These are phyloP conservation scores for Plantago elongata DNA, from an alignment of 257 asterid species.

Conservation along the genomic window DNA sequence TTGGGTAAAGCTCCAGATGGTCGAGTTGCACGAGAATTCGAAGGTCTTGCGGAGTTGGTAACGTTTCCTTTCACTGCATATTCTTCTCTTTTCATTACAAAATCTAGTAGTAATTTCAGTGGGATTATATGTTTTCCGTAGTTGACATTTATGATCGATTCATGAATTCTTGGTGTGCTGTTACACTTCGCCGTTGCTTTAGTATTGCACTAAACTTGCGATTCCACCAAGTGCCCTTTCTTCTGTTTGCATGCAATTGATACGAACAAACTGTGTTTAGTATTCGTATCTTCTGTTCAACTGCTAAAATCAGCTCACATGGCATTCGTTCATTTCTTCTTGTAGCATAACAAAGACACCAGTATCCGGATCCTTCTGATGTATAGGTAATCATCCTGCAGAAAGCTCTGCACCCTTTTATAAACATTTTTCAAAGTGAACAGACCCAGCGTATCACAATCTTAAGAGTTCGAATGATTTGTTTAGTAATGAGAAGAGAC, in stretches of 20 bases:
- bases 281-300: not conserved
- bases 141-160: not conserved
- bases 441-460: no score
- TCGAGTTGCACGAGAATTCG: slow-evolving; percentile 71
- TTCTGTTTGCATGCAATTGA: not conserved
- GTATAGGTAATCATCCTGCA: slow-evolving; percentile 50
- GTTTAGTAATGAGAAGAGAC: no score
- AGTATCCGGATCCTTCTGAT: slow-evolving; percentile 73
- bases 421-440: not conserved
- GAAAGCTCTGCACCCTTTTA: slow-evolving; percentile 4
- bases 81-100: slow-evolving; percentile 2
- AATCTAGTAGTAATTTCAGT: not conserved
- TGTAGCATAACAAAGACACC: slow-evolving; percentile 70
- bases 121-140: not conserved
- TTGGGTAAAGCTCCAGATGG: slow-evolving; percentile 85
- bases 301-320: slow-evolving; percentile 3
- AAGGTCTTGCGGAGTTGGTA: slow-evolving; percentile 76
- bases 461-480: no score
- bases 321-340: slow-evolving; percentile 27
- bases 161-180: not conserved
- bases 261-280: not conserved
- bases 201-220: not conserved
- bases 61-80: slow-evolving; percentile 13
- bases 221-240: slow-evolving; percentile 3
- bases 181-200: not conserved